Evolutionary conservation across 805 yeast species (phyloP).

Genomic region (Sungouiozyma intestinalis): DNA sequence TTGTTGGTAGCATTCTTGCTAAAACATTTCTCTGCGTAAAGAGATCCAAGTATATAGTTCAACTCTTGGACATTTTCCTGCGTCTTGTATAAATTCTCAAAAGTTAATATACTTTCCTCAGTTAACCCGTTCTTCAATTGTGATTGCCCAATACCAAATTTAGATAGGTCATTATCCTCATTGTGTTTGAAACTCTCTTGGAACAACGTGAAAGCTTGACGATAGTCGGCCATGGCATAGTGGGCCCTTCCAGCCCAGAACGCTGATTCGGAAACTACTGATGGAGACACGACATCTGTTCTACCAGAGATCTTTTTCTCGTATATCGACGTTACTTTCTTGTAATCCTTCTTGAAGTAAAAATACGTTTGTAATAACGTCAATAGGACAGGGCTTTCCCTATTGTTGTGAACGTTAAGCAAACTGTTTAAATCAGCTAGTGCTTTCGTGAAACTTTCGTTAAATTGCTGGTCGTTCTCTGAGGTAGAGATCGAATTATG

Average conservation of each 20-base stretch:
- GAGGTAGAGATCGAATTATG: slow-evolving; percentile 49
- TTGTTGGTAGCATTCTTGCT: slow-evolving; percentile 12
- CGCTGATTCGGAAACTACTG: slow-evolving; percentile 47
- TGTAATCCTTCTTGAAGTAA: slow-evolving; percentile 57
- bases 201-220: slow-evolving; percentile 62
- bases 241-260: slow-evolving; percentile 83
- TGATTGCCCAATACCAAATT: slow-evolving; percentile 78
- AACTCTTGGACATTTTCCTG: slow-evolving; percentile 67
- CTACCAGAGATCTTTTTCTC: slow-evolving; percentile 36
- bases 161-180: slow-evolving; percentile 56
- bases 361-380: slow-evolving; percentile 59
- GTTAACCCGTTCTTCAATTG: slow-evolving; percentile 61
- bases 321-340: slow-evolving; percentile 46
- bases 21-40: slow-evolving; percentile 46
- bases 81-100: slow-evolving; percentile 59
- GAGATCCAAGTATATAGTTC: slow-evolving; percentile 61
- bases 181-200: slow-evolving; percentile 59
- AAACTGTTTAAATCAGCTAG: slow-evolving; percentile 34
- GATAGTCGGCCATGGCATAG: slow-evolving; percentile 48
- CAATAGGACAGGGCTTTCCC: slow-evolving; percentile 50
- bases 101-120: slow-evolving; percentile 79
- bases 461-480: slow-evolving; percentile 44
- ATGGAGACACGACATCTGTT: slow-evolving; percentile 26
- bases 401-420: slow-evolving; percentile 32
- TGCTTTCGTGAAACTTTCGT: slow-evolving; percentile 46